Base-by-base conservation (phyloP, 2,329 filamentous ascomycete species). In the Fusarium ambrosium region DNA sequence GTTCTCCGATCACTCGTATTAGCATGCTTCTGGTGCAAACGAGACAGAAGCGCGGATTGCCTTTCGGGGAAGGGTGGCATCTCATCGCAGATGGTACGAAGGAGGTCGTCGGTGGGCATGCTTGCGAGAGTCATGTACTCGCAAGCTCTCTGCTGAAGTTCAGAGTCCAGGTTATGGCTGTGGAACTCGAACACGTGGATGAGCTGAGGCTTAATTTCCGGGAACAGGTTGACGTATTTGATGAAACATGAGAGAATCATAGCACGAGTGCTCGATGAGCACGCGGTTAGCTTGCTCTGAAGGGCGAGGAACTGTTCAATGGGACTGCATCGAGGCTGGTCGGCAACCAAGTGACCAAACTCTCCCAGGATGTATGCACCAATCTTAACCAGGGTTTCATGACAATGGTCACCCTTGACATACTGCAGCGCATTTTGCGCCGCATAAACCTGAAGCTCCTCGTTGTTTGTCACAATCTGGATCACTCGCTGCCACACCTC, bases 401-500 rank as follows among this genome's bases (percentile, higher is more conserved):
- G 97, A 82, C 95, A 98, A 82, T 96, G 94, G 70, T 98, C 94
- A 20, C 92, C 92, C 83, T 98, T 98, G 82, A 98, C 89, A 80
- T 98, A 98, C 76, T 96, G 93, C 45, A 99, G 86, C 24, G 97
- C 95, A 78, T 97, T 97, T 81, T 97, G 94, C 6, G 97, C 95
- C 1, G 97, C 97, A 81, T 99, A 99, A 0, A 98, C 93, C 84
- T 99, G 97, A 13, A 99, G 89, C 82, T 98, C 96, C 83, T 99
- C 97, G 83, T 99, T 99, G 87, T 99, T 99, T 64, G 97, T 98
- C 69, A 98, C 95, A 78, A 99, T 98, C 82, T 99, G 97, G 73
- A 98, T 98, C 66, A 99, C 96, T 78, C 97, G 92, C 82, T 99
- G 97, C 97, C 97, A 99, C 20, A 99, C 97, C 84, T 99, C 97